These are phyloP conservation scores for Candida anglica DNA, from an alignment of 805 yeast genomes.

Conservation along the genomic window DNA sequence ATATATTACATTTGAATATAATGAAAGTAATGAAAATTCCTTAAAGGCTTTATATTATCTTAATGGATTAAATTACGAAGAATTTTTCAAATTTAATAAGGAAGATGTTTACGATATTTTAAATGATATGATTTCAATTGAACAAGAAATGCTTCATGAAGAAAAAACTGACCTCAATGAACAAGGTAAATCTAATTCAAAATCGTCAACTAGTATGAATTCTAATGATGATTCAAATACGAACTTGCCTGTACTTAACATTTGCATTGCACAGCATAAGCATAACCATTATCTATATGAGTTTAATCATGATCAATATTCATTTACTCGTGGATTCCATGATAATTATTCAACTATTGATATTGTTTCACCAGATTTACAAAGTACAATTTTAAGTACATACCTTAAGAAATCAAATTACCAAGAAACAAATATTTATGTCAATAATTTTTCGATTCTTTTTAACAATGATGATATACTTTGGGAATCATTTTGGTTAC, in stretches of 20 bases:
- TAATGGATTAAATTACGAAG: constrained; percentile 42
- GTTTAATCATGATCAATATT: constrained; percentile 1
- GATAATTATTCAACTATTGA: constrained; percentile 4
- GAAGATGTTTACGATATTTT: constrained; percentile 27
- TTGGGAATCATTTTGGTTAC: constrained; percentile 37
- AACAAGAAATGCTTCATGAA: constrained; percentile 6
- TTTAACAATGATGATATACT: constrained; percentile 51
- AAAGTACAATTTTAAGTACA: constrained; percentile 6
- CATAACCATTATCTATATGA: constrained; percentile 27
- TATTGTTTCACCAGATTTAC: constrained; percentile 2
- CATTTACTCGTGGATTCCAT: constrained; percentile 5
- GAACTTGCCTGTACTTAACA: constrained; percentile 8
- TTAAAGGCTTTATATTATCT: constrained; percentile 46
- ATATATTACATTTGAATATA: constrained; percentile 43
- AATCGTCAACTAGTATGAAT: not conserved
- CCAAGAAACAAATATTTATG: constrained; percentile 72
- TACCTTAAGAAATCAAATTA: constrained; percentile 25
- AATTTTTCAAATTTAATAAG: constrained; percentile 33
- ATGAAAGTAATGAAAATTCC: constrained; percentile 41
- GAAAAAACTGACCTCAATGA: constrained; percentile 1
- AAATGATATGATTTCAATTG: constrained; percentile 5
- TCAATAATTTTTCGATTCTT: constrained; percentile 55
- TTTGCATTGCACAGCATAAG: constrained; percentile 34
- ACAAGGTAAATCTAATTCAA: constrained; percentile 1
- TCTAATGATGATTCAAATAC: not conserved